These are phyloP conservation scores for Geotrichum phurueaensis DNA, from an alignment of 1,139 yeast species.

Conservation along the genomic window DNA sequence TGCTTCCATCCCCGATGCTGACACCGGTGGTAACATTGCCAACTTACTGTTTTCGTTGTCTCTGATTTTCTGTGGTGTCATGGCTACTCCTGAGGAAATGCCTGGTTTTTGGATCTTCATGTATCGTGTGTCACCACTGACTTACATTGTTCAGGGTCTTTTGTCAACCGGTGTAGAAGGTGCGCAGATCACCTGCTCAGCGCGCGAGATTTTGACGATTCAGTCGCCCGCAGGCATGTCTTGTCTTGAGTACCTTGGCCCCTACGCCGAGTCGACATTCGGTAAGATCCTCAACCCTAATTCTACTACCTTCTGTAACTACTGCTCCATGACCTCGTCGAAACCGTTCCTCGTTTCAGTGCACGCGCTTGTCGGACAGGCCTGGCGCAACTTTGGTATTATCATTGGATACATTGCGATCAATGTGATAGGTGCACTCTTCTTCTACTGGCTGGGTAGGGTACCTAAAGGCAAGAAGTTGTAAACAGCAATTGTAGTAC, in stretches of 20 bases:
- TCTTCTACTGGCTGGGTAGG: slow-evolving; percentile 48
- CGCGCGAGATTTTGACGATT: slow-evolving; percentile 45
- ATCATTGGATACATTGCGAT: slow-evolving; percentile 48
- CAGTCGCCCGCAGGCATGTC: slow-evolving; percentile 59
- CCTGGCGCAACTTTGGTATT: slow-evolving; percentile 60
- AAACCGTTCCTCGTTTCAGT: slow-evolving; percentile 47
- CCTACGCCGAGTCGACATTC: slow-evolving; percentile 36
- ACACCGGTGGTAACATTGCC: slow-evolving; percentile 67
- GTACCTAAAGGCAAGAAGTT: slow-evolving; percentile 16
- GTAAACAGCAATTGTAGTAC: neutral
- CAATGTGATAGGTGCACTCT: slow-evolving; percentile 52
- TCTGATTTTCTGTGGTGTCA: slow-evolving; percentile 76
- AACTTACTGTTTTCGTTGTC: slow-evolving; percentile 60
- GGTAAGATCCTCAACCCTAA: slow-evolving; percentile 55
- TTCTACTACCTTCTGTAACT: slow-evolving; percentile 51
- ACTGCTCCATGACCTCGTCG: slow-evolving; percentile 50
- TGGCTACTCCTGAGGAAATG: slow-evolving; percentile 54
- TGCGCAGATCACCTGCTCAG: slow-evolving; percentile 49
- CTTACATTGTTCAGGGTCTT: slow-evolving; percentile 59
- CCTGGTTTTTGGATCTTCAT: slow-evolving; percentile 66
- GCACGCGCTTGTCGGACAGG: slow-evolving; percentile 42
- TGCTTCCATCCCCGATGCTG: slow-evolving; percentile 60
- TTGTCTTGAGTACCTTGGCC: slow-evolving; percentile 49
- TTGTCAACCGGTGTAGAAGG: slow-evolving; percentile 50
- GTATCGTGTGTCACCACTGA: slow-evolving; percentile 66